Evolutionary conservation across 208 protist genomes (phyloP).

Genomic region (Leishmania major): DNA sequence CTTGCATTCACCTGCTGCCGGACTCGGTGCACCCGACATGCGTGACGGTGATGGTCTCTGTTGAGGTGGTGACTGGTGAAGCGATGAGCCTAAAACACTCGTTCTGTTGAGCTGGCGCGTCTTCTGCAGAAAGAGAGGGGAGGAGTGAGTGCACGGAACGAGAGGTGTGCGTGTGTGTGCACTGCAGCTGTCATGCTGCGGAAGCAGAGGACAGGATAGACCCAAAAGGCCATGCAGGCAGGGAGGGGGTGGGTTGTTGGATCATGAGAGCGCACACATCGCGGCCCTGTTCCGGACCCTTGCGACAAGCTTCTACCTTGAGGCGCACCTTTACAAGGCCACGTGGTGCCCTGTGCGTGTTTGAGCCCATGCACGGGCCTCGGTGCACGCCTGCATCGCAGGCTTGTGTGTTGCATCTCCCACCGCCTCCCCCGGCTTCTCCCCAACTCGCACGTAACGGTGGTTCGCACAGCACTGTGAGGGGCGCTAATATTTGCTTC

Average conservation of each 20-base stretch:
- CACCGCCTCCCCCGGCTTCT: neutral
- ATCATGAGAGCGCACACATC: neutral
- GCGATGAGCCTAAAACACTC: neutral
- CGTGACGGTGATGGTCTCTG: neutral
- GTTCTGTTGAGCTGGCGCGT: neutral
- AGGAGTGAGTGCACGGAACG: neutral
- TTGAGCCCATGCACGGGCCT: neutral
- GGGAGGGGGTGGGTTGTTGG: neutral
- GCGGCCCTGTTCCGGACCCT: neutral
- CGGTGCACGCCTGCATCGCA: neutral
- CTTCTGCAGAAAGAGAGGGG: neutral
- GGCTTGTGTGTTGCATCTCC: neutral
- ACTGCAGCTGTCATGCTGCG: neutral
- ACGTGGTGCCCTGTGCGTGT: neutral
- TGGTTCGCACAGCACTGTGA: neutral
- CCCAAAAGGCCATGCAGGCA: neutral
- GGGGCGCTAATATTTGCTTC: constrained; percentile 11
- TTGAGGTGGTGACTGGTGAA: neutral
- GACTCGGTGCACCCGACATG: neutral
- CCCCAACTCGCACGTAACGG: neutral
- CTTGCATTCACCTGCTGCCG: neutral
- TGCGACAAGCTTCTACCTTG: neutral
- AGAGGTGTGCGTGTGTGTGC: neutral
- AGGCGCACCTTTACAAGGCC: neutral
- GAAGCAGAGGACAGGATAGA: neutral